Evolutionary conservation across 2,329 filamentous ascomycete species (phyloP).

Genomic region (Cladosporium sp.): DNA sequence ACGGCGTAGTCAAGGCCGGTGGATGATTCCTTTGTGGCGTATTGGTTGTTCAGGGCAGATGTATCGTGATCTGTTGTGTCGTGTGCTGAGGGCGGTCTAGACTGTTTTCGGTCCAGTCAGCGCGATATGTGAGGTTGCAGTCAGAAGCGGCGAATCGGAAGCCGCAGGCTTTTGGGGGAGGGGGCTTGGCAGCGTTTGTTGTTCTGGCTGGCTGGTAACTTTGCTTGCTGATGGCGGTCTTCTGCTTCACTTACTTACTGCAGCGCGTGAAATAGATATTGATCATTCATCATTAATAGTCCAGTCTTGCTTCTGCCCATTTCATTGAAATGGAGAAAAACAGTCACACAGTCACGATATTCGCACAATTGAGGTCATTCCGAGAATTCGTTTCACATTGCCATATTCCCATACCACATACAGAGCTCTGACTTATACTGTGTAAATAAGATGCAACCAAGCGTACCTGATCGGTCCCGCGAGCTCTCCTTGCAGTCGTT

Average conservation of each 20-base stretch:
- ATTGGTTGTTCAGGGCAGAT: too few species aligned
- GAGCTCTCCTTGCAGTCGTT: too few species aligned
- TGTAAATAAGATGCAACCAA: background rate
- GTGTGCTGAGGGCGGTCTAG: background rate
- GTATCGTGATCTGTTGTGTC: background rate
- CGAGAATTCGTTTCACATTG: background rate
- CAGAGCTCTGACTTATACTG: background rate
- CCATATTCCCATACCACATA: background rate
- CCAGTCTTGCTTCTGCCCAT: too few species aligned
- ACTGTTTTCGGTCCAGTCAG: background rate
- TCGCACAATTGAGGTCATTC: too few species aligned
- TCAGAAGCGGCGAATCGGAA: background rate
- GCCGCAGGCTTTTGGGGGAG: background rate
- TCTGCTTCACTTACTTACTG: too few species aligned
- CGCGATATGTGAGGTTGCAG: background rate
- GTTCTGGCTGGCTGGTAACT: too few species aligned
- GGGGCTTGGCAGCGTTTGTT: background rate
- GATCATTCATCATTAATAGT: too few species aligned
- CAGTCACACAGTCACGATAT: too few species aligned
- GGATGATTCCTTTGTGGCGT: too few species aligned
- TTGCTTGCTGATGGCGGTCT: too few species aligned
- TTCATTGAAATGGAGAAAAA: too few species aligned
- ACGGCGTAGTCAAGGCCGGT: background rate
- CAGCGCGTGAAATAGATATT: too few species aligned
- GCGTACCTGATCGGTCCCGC: background rate